A percentile compares a stretch with the other conserved stretches of the same genome.
These are phyloP conservation scores for Candida xiaguanensis DNA, from an alignment of 805 yeast genomes.

Conservation along the genomic window DNA sequence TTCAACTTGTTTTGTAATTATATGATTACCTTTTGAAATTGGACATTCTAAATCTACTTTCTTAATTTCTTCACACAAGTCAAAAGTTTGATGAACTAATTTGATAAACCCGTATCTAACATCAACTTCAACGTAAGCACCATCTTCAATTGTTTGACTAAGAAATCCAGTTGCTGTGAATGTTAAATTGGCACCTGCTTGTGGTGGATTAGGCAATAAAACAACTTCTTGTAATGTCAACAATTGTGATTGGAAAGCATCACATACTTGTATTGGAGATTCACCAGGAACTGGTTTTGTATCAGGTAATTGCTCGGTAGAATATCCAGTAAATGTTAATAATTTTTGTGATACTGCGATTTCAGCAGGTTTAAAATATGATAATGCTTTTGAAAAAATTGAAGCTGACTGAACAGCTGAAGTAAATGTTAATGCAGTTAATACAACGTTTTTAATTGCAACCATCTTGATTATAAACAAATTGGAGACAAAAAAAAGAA, in stretches of 20 bases:
- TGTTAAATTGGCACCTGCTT: slow-evolving; percentile 77
- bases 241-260: slow-evolving; percentile 57
- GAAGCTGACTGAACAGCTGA: slow-evolving; percentile 5
- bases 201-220: slow-evolving; percentile 84
- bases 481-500: neutral
- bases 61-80: slow-evolving; percentile 81
- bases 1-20: slow-evolving; percentile 67
- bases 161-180: slow-evolving; percentile 71
- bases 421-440: slow-evolving; percentile 6
- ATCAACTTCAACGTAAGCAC: slow-evolving; percentile 92
- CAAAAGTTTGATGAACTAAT: slow-evolving; percentile 83
- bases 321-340: slow-evolving; percentile 1
- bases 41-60: slow-evolving; percentile 89
- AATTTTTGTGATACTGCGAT: slow-evolving; percentile 4
- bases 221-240: slow-evolving; percentile 57
- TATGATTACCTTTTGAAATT: slow-evolving; percentile 62
- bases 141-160: slow-evolving; percentile 57
- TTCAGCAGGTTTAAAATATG: neutral
- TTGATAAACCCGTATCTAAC: slow-evolving; percentile 91
- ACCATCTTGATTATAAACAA: no score
- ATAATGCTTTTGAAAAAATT: slow-evolving; percentile 4
- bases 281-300: slow-evolving; percentile 80
- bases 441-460: slow-evolving; percentile 15
- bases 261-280: slow-evolving; percentile 81
- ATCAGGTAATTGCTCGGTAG: neutral